A percentile compares a stretch with the other conserved stretches of the same genome.
Conservation (phyloP, 2,329 filamentous ascomycete species). For the Colletotrichum lini region DNA sequence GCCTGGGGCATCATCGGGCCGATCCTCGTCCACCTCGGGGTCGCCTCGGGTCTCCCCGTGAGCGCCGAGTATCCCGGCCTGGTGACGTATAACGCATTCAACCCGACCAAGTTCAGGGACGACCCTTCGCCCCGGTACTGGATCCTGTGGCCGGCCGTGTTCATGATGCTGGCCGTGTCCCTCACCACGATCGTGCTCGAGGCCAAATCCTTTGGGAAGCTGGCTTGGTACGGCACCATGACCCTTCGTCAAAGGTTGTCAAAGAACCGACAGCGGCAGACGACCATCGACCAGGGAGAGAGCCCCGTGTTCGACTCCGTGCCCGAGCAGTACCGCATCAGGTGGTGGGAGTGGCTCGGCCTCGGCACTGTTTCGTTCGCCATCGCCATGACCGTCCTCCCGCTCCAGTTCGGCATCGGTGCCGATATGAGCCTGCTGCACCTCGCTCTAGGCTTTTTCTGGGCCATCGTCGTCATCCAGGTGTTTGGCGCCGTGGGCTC, state of each 20-base stretch:
- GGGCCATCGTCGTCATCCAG: conserved; percentile 5
- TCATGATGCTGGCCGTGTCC: conserved; percentile 7
- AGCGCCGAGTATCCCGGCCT: background rate
- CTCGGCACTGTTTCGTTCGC: too few relatives aligned
- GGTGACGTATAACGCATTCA: too few relatives aligned
- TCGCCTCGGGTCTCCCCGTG: background rate
- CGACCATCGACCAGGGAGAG: too few relatives aligned
- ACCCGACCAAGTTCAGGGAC: too few relatives aligned
- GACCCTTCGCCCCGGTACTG: conserved; percentile 14
- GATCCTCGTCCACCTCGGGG: background rate
- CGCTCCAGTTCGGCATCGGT: too few relatives aligned
- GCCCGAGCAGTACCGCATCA: too few relatives aligned
- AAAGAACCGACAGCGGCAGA: too few relatives aligned
- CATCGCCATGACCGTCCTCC: too few relatives aligned
- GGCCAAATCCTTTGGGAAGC: background rate
- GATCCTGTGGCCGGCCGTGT: conserved; percentile 21
- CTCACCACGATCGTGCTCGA: background rate
- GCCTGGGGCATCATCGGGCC: conserved; percentile 14
- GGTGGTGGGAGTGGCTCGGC: too few relatives aligned
- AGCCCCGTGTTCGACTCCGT: too few relatives aligned
- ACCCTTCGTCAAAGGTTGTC: too few relatives aligned
- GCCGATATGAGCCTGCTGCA: background rate
- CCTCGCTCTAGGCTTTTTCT: background rate
- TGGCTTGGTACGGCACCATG: too few relatives aligned
- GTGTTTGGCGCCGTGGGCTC: background rate